Evolutionary conservation across 768 basidiomycete species (phyloP), one percentile per base, ranked within the genome.

Genomic region (Cystobasidiopsis lactophilus): DNA sequence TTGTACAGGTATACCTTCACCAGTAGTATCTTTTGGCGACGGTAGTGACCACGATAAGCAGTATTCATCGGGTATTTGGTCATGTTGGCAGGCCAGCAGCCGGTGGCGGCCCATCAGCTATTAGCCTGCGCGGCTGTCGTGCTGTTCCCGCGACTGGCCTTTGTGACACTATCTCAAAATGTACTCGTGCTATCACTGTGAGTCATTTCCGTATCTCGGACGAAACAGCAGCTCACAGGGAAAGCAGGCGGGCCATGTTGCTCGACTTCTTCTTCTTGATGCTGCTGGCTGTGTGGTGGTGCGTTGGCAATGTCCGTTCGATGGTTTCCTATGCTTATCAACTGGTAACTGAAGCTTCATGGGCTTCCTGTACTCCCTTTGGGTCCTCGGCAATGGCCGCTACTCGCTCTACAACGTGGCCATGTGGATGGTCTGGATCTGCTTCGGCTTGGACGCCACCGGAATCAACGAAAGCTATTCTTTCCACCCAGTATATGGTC

Each of bases 401-500:
- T 31, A 49, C 29, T 16, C 18, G 19, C 11, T 49, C 11, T 9
- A 7, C 14, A 29, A 23, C 14, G 29, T 49, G n/a, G 47, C 47
- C 24, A 49, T 19, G 47, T 35, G 19, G 18, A 49, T 49, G 47
- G 33, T 49, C 9, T 11, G n/a, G 19, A 43, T 43, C 19, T 43
- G 19, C 52, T 57, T 57, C 38, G 55, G 55, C 24, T 33, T 53
- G 3, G 48, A 52, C 39, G 30, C 39, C 4, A 44, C 39, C 18
- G 55, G 62, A 3, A 56, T 63, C 37, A 56, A 60, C 5, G 23
- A 26, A 19, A 26, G 60, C 1, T 52, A 56, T 38, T 40, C 56
- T 21, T 58, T 63, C 33, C 57, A 60, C 37, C 50, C 50, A 0
- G 26, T 54, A 0, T 57, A 52, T 21, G 62, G 62, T 1, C 60